Conservation (phyloP, 352 stramenopile genomes). For the Phytophthora rubi region DNA sequence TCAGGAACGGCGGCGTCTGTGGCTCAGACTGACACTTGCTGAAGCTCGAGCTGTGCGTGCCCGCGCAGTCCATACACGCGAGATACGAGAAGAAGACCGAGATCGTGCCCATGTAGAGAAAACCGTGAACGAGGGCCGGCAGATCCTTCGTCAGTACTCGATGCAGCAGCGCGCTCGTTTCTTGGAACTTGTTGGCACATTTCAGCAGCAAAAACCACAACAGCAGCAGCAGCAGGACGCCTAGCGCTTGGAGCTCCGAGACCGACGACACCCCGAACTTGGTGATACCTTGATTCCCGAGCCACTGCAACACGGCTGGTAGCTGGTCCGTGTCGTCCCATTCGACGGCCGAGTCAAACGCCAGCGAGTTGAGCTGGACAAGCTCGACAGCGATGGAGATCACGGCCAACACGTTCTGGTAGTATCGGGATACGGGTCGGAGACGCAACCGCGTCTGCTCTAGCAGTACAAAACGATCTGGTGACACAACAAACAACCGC, state of each 20-base stretch:
- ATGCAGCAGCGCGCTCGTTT: slow-evolving; percentile 59
- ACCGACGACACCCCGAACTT: slow-evolving; percentile 22
- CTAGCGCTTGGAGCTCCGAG: slow-evolving; percentile 29
- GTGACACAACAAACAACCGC: slow-evolving; percentile 9
- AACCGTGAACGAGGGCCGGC: slow-evolving; percentile 50
- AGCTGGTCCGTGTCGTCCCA: slow-evolving; percentile 58
- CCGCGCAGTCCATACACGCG: slow-evolving; percentile 48
- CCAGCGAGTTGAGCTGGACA: slow-evolving; percentile 68
- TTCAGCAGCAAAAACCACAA: slow-evolving; percentile 66
- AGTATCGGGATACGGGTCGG: slow-evolving; percentile 51
- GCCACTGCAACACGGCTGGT: slow-evolving; percentile 46
- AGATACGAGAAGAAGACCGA: slow-evolving; percentile 70
- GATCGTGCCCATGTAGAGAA: slow-evolving; percentile 69
- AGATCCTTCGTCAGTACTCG: slow-evolving; percentile 64
- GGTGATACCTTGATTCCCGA: slow-evolving; percentile 37
- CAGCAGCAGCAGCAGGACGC: slow-evolving; percentile 38
- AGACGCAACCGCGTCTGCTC: slow-evolving; percentile 60
- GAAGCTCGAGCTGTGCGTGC: slow-evolving; percentile 3
- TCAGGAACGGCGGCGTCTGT: slow-evolving; percentile 39
- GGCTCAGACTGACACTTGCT: slow-evolving; percentile 6
- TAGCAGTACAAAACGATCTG: slow-evolving; percentile 63
- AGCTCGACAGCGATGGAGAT: slow-evolving; percentile 52
- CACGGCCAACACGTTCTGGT: slow-evolving; percentile 56
- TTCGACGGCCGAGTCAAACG: slow-evolving; percentile 60
- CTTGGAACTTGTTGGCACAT: slow-evolving; percentile 75